These are phyloP conservation scores for Paramecium sonneborni DNA, from an alignment of 73 alveolate genomes.

Conservation along the genomic window DNA sequence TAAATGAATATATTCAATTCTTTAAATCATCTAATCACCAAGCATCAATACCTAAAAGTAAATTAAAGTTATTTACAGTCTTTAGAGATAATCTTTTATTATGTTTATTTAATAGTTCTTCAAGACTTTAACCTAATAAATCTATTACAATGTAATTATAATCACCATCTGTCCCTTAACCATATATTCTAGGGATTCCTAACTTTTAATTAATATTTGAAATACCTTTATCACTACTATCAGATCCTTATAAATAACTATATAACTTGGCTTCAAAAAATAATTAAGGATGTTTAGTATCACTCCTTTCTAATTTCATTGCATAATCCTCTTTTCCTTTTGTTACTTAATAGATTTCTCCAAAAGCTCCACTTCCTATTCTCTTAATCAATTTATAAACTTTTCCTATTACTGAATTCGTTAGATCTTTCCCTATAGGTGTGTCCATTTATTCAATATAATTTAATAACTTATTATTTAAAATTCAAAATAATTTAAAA, in stretches of 20 bases:
- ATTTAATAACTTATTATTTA: not conserved
- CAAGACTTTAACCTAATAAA: constrained; percentile 91
- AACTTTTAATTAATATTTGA: not conserved
- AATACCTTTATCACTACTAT: constrained; percentile 40
- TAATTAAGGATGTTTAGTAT: constrained; percentile 70
- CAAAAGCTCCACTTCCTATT: constrained; percentile 89
- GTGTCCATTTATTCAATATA: constrained; percentile 24
- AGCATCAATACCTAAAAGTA: constrained; percentile 64
- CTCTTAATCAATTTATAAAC: constrained; percentile 76
- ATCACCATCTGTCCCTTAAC: constrained; percentile 78
- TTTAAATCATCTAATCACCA: constrained; percentile 60
- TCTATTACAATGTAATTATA: constrained; percentile 86
- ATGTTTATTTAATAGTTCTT: constrained; percentile 79
- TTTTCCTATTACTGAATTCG: constrained; percentile 68
- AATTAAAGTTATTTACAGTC: constrained; percentile 34
- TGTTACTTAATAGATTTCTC: constrained; percentile 81
- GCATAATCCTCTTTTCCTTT: constrained; percentile 72
- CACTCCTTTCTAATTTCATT: constrained; percentile 75
- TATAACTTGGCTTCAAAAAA: constrained; percentile 66
- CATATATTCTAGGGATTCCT: constrained; percentile 67
- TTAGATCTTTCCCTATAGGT: constrained; percentile 40
- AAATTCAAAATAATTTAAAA: constrained; percentile 2
- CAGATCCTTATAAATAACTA: constrained; percentile 59
- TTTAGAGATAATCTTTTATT: constrained; percentile 51
- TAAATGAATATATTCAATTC: constrained; percentile 71